phyloP scores from a whole-genome alignment of 371 early-diverging fungal genomes.

The Polyrhizophydium stewartii region DNA sequence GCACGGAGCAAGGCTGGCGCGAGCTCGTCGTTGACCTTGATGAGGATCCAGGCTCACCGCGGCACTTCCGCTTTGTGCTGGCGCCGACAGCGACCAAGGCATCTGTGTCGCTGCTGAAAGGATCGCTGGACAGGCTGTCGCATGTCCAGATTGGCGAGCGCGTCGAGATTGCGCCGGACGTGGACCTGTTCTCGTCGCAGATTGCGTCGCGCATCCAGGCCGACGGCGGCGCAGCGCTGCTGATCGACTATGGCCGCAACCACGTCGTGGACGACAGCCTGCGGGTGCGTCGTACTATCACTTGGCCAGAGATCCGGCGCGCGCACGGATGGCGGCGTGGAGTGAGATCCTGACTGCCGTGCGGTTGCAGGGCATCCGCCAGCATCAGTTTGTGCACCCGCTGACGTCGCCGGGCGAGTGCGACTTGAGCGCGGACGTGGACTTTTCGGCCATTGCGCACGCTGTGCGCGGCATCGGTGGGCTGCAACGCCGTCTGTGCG shows the following conservation, averaged over 20 bases:
- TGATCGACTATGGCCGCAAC: conserved; percentile 91
- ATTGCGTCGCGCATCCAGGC: conserved; percentile 61
- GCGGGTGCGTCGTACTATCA: conserved; percentile 62
- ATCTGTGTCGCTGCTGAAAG: conserved; percentile 46
- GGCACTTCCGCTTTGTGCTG: conserved; percentile 76
- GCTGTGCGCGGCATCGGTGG: conserved; percentile 53
- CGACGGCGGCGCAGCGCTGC: conserved; percentile 70
- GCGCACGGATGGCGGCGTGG: too few species aligned
- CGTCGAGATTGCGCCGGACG: conserved; percentile 84
- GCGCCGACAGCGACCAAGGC: conserved; percentile 66
- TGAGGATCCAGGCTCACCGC: conserved; percentile 49
- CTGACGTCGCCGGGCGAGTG: conserved; percentile 76
- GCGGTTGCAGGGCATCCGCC: conserved; percentile 67
- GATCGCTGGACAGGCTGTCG: background rate
- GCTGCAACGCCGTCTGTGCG: background rate
- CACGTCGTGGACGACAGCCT: conserved; percentile 71
- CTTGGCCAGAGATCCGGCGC: too few species aligned
- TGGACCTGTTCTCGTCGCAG: conserved; percentile 53
- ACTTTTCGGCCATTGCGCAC: conserved; percentile 72
- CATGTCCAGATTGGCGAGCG: conserved; percentile 56
- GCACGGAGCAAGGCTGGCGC: conserved; percentile 75
- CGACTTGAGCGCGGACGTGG: conserved; percentile 92
- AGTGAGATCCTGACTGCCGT: too few species aligned
- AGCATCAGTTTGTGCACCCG: conserved; percentile 76
- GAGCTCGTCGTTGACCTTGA: conserved; percentile 87